phyloP scores from a whole-genome alignment of 1,284 basidiomycete species.

The Puccinia coronata region DNA sequence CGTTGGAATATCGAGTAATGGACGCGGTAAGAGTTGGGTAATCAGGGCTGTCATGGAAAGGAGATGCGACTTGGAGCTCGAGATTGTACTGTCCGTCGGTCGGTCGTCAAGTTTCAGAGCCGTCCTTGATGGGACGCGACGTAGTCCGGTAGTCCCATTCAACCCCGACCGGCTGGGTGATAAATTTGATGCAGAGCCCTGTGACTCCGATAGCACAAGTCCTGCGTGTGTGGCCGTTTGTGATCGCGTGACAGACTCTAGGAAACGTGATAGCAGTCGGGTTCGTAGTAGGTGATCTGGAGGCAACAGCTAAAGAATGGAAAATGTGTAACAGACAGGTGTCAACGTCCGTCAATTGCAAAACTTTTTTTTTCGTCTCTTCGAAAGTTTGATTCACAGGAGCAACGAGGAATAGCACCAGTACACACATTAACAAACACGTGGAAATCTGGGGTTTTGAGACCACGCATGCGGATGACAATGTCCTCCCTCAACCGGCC shows the following conservation, averaged over 20 bases:
- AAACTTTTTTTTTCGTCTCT: neutral
- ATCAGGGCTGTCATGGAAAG: constrained; percentile 3
- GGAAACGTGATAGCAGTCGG: constrained; percentile 25
- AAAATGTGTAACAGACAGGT: neutral
- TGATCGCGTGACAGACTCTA: constrained; percentile 23
- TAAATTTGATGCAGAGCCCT: neutral
- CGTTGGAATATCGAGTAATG: constrained; percentile 22
- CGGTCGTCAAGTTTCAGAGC: constrained; percentile 13
- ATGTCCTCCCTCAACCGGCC: constrained; percentile 18
- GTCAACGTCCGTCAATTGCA: no score
- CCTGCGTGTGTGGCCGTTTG: neutral
- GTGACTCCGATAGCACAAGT: neutral
- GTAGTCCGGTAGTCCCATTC: neutral
- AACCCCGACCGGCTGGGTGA: neutral
- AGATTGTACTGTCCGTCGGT: neutral
- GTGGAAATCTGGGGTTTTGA: constrained; percentile 14
- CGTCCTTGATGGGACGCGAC: neutral
- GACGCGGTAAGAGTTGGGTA: constrained; percentile 20
- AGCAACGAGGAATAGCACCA: neutral
- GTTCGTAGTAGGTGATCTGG: constrained; percentile 2
- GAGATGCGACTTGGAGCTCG: neutral
- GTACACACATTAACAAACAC: constrained; percentile 17
- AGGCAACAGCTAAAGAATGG: constrained; percentile 3
- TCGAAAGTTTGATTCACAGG: neutral
- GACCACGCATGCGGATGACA: constrained; percentile 18